phyloP scores from a whole-genome alignment of 495 filamentous ascomycete genomes.

The Apiosordaria backusii region DNA sequence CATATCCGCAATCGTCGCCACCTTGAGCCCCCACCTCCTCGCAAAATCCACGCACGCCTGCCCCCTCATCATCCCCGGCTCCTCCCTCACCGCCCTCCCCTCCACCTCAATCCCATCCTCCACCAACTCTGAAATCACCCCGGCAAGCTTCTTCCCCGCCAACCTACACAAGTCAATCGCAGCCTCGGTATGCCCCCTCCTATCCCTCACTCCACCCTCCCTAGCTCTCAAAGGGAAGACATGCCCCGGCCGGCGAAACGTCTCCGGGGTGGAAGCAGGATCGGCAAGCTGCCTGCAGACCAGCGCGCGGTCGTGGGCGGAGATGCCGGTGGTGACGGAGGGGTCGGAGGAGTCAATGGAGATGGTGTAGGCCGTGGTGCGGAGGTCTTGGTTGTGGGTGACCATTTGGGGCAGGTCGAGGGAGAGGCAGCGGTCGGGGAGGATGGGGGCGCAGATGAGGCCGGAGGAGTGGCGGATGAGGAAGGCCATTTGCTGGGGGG shows the following conservation, averaged over 20 bases:
- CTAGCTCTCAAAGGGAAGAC: slow-evolving; percentile 80
- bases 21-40: slow-evolving; percentile 80
- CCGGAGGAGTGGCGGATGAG: slow-evolving; percentile 88
- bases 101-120: slow-evolving; percentile 66
- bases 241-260: slow-evolving; percentile 84
- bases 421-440: slow-evolving; percentile 57
- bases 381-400: slow-evolving; percentile 71
- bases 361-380: slow-evolving; percentile 88
- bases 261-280: slow-evolving; percentile 48
- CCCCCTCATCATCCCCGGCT: slow-evolving; percentile 85
- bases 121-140: slow-evolving; percentile 83
- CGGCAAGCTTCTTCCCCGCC: slow-evolving; percentile 68
- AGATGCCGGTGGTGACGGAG: slow-evolving; percentile 82
- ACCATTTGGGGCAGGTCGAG: slow-evolving; percentile 92
- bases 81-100: slow-evolving; percentile 53
- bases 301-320: slow-evolving; percentile 78
- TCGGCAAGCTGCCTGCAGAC: slow-evolving; percentile 79
- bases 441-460: slow-evolving; percentile 82
- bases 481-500: slow-evolving; percentile 88
- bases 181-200: slow-evolving; percentile 89
- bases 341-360: slow-evolving; percentile 72
- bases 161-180: slow-evolving; percentile 82
- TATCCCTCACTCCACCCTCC: slow-evolving; percentile 72
- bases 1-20: slow-evolving; percentile 93
- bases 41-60: slow-evolving; percentile 90